Base-by-base conservation (phyloP, 2,329 filamentous ascomycete species). In the Sordariomycetes sp. region DNA sequence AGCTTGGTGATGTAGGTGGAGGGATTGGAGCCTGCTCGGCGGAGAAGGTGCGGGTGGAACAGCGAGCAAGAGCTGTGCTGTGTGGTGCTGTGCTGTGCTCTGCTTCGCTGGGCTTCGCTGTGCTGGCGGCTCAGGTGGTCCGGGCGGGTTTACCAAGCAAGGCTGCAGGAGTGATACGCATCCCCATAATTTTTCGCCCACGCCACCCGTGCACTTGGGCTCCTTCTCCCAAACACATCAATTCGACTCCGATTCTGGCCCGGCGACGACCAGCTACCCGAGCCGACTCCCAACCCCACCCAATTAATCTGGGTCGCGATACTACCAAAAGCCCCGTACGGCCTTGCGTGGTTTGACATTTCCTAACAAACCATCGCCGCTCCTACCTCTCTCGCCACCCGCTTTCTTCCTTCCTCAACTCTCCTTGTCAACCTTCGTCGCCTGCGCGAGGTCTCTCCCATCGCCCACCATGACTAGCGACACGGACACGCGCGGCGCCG, bases 81-180 rank as follows among this genome's bases (percentile, higher is more conserved):
- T 10, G 34, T 56, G 54, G 54, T 34, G 18, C 24, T 32, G n/a
- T n/a, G n/a, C n/a, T n/a, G n/a, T n/a, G n/a, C n/a, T n/a, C n/a
- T n/a, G n/a, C n/a, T n/a, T n/a, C n/a, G n/a, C n/a, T n/a, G n/a
- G n/a, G n/a, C n/a, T n/a, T n/a, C n/a, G 40, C 16, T n/a, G 40
- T n/a, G 16, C 40, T 46, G 40, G 16, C n/a, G 16, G 18, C 16
- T 16, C 40, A 34, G 48, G 48, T 57, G 55, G 55, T 53, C 55
- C 55, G 48, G 32, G 55, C 55, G 55, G n/a, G n/a, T n/a, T 40
- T 50, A 24, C 55, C 28, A 52, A 48, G 46, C 46, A 57, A 57
- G 55, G 55, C 55, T 57, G 48, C 55, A 57, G 48, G 35, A 16
- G 1, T 46, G 53, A 57, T 43, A 57, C 55, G 55, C 48, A 57